phyloP scores from a whole-genome alignment of 2,329 filamentous ascomycete genomes.

The Elsinoe arachidis region DNA sequence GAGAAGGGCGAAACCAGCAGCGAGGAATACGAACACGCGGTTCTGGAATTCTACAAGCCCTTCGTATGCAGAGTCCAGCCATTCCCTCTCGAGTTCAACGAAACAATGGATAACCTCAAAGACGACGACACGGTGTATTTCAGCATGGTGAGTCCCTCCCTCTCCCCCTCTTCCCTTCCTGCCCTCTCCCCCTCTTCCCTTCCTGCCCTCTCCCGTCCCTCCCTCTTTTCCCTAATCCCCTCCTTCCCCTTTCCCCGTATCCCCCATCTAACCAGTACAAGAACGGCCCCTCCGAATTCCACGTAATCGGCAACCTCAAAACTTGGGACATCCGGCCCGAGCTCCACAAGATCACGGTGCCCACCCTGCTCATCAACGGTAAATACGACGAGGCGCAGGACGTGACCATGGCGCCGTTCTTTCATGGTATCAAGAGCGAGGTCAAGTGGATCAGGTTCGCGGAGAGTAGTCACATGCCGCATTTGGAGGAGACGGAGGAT shows the following conservation, averaged over 20 bases:
- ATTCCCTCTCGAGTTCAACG: constrained; percentile 23
- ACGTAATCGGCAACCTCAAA: constrained; percentile 33
- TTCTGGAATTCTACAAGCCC: constrained; percentile 23
- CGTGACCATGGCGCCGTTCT: constrained; percentile 29
- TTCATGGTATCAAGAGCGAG: constrained; percentile 28
- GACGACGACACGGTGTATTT: constrained; percentile 29
- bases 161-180: too few species aligned
- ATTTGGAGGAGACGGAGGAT: constrained; percentile 32
- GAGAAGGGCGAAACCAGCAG: constrained; percentile 22
- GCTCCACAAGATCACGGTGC: constrained; percentile 31
- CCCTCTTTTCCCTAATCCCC: too few species aligned
- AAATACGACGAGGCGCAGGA: constrained; percentile 34
- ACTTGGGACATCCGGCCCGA: constrained; percentile 30
- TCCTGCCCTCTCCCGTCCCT: too few species aligned
- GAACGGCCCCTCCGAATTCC: constrained; percentile 33
- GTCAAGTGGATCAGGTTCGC: constrained; percentile 35
- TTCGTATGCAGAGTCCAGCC: constrained; percentile 26
- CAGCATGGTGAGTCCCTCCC: constrained; percentile 25
- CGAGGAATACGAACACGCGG: constrained; percentile 27
- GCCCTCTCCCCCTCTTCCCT: too few species aligned
- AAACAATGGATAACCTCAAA: constrained; percentile 22
- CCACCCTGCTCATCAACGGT: constrained; percentile 37
- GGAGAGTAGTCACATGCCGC: constrained; percentile 28
- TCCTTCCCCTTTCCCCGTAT: too few species aligned
- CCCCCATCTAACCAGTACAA: constrained; percentile 4